phyloP scores from a whole-genome alignment of 1,139 yeast species.

The Geotrichum europaeum region DNA sequence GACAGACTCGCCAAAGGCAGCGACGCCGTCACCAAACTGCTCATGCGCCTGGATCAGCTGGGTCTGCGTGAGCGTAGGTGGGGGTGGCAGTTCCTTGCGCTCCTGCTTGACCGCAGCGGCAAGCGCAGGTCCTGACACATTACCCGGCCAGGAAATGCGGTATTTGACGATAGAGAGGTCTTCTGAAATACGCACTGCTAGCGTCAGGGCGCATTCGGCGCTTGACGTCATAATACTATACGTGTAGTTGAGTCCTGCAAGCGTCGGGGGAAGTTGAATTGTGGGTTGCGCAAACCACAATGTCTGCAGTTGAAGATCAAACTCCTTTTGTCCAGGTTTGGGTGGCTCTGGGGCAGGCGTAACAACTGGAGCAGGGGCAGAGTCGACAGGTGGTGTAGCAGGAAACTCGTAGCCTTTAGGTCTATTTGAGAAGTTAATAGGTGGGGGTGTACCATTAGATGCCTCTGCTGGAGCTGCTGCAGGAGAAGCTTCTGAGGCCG shows the following conservation, averaged over 20 bases:
- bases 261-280: constrained; percentile 25
- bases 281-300: constrained; percentile 28
- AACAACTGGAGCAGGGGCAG: constrained; percentile 14
- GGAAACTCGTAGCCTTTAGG: constrained; percentile 25
- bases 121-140: background rate
- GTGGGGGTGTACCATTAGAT: constrained; percentile 21
- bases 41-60: constrained; percentile 34
- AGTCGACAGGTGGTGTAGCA: constrained; percentile 7
- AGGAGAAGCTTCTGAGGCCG: background rate
- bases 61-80: constrained; percentile 40
- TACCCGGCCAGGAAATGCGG: constrained; percentile 44
- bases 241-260: constrained; percentile 25
- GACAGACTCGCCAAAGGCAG: constrained; percentile 56
- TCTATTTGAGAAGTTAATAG: constrained; percentile 29
- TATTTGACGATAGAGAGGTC: constrained; percentile 49
- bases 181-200: constrained; percentile 39
- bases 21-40: constrained; percentile 44
- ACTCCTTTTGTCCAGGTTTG: constrained; percentile 19
- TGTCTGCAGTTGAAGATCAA: constrained; percentile 26
- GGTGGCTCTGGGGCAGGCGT: constrained; percentile 16
- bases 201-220: constrained; percentile 20
- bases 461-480: constrained; percentile 7
- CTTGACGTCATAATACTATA: constrained; percentile 20
- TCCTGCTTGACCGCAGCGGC: constrained; percentile 31
- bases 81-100: constrained; percentile 46